A percentile compares a stretch with the other conserved stretches of the same genome.
phyloP scores from a whole-genome alignment of 306 rosid species.

The Lathyrus aphaca region DNA sequence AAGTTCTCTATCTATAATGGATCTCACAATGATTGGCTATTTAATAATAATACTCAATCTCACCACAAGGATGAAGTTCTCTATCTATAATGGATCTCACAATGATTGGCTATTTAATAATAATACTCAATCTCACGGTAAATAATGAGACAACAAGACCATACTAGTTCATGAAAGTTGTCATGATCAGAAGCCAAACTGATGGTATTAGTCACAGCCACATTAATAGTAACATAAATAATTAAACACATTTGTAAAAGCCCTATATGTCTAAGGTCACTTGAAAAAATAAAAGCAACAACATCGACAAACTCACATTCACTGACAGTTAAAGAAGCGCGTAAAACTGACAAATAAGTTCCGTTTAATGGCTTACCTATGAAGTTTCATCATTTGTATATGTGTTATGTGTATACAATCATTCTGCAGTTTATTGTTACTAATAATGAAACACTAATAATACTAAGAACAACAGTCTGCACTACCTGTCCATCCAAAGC shows the following conservation, averaged over 20 bases:
- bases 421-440: constrained; percentile 17
- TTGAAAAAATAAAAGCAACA: background rate
- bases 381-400: background rate
- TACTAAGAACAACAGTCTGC: constrained; percentile 4
- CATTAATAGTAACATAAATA: background rate
- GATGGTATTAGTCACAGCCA: constrained; percentile 7
- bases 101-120: background rate
- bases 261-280: background rate
- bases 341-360: constrained; percentile 1
- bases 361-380: constrained; percentile 1
- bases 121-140: background rate
- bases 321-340: background rate
- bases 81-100: background rate
- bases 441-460: constrained; percentile 1
- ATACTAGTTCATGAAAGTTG: background rate
- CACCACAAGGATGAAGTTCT: background rate
- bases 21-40: background rate
- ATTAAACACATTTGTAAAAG: background rate
- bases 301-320: background rate
- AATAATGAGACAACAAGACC: constrained; percentile 5
- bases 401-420: background rate
- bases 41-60: background rate
- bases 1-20: constrained; percentile 1
- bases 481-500: constrained; percentile 87
- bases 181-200: background rate